Evolutionary conservation across 257 asterid genomes (phyloP).

Genomic region (Solanum chiquidenum): DNA sequence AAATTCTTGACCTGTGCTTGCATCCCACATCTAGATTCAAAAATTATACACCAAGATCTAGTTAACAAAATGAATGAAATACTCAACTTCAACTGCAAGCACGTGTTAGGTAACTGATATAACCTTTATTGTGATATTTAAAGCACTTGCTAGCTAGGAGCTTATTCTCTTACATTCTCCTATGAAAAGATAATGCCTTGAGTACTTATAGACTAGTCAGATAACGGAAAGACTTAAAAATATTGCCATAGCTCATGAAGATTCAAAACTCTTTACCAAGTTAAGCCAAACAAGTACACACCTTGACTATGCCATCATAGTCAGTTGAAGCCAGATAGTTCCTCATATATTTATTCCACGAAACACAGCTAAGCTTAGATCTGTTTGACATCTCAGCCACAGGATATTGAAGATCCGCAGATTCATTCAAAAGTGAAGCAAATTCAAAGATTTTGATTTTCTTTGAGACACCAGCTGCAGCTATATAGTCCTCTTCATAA

Average conservation of each 20-base stretch:
- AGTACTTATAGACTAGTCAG: not conserved
- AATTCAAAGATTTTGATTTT: conserved; percentile 42
- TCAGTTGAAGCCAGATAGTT: conserved; percentile 42
- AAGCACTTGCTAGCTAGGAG: not conserved
- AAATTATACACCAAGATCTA: not conserved
- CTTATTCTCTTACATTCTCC: not conserved
- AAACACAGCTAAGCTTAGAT: conserved; percentile 37
- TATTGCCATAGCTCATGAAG: not conserved
- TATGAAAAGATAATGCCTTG: not conserved
- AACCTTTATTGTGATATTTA: not conserved
- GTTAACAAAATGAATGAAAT: not conserved
- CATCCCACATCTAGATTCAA: conserved; percentile 41
- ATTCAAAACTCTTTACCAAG: not conserved
- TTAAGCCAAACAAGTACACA: not conserved
- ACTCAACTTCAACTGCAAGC: not conserved
- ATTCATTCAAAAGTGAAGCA: conserved; percentile 23
- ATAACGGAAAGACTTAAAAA: not conserved
- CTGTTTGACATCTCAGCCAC: conserved; percentile 31
- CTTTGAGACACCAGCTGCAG: conserved; percentile 46
- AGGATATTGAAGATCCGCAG: conserved; percentile 49
- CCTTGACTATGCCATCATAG: conserved; percentile 51
- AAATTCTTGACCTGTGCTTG: conserved; percentile 27
- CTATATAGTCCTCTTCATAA: conserved; percentile 36
- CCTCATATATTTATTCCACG: conserved; percentile 48
- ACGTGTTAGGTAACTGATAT: not conserved